Conservation (phyloP, 202 grass and related monocot species). For the Panicum hallii region DNA sequence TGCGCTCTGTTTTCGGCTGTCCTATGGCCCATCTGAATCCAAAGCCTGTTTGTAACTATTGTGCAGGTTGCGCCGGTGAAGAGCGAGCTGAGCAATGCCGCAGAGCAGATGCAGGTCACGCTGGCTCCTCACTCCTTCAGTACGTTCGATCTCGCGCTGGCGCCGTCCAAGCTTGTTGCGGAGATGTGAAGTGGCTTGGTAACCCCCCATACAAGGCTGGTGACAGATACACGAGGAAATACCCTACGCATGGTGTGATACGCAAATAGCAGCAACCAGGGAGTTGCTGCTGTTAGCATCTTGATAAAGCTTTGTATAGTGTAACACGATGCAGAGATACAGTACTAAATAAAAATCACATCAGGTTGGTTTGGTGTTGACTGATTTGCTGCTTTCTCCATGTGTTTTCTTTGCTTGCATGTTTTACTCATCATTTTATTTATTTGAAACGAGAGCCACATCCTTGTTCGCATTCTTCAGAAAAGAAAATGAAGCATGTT, state of each 20-base stretch:
- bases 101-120: slow-evolving; percentile 59
- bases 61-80: slow-evolving; percentile 66
- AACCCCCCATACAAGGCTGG: background rate
- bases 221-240: background rate
- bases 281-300: background rate
- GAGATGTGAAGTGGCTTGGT: slow-evolving; percentile 55
- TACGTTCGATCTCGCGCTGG: slow-evolving; percentile 63
- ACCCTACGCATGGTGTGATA: background rate
- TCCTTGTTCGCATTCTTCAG: background rate
- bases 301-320: slow-evolving; percentile 28
- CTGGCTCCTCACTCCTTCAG: slow-evolving; percentile 60
- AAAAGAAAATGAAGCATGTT: background rate
- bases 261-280: background rate
- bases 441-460: background rate
- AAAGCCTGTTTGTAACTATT: background rate
- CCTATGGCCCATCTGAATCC: background rate
- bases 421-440: background rate
- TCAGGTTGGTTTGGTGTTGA: background rate
- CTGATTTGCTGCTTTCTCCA: background rate
- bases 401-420: background rate
- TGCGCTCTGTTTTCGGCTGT: background rate
- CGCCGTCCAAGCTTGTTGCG: slow-evolving; percentile 38
- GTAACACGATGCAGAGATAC: slow-evolving; percentile 15
- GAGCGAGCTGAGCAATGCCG: slow-evolving; percentile 53
- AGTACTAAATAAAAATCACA: slow-evolving; percentile 31